A percentile compares a stretch with the other conserved stretches of the same genome.
Conservation (phyloP, 371 early-diverging fungal species). For the Neoconidiobolus thromboides region DNA sequence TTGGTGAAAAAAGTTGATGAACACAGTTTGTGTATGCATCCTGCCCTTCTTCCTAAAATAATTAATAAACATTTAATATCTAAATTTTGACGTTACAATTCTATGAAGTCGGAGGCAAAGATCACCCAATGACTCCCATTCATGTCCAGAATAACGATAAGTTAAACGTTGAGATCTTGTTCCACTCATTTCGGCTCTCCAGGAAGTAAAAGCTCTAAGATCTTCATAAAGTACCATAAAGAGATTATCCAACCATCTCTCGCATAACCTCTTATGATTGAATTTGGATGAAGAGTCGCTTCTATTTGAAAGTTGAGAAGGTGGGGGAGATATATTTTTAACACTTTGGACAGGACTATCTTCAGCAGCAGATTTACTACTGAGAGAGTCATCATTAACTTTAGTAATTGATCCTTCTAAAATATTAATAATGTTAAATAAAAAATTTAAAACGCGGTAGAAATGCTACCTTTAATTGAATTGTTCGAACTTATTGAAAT, state of each 20-base stretch:
- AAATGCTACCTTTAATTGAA: too few species aligned
- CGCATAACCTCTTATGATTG: constrained; percentile 77
- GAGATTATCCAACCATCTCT: constrained; percentile 94
- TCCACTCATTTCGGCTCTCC: constrained; percentile 48
- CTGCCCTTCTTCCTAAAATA: constrained; percentile 52
- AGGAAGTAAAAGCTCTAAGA: constrained; percentile 77
- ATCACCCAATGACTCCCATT: constrained; percentile 93
- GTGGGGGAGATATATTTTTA: background rate
- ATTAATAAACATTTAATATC: background rate
- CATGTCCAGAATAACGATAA: constrained; percentile 76
- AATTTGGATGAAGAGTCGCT: background rate
- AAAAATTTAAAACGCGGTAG: too few species aligned
- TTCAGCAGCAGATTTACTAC: too few species aligned
- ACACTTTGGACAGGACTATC: too few species aligned
- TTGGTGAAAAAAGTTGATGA: constrained; percentile 74
- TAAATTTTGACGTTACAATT: constrained; percentile 18
- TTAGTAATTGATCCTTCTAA: too few species aligned
- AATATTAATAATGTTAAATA: too few species aligned
- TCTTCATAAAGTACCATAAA: constrained; percentile 96
- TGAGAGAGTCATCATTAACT: too few species aligned
- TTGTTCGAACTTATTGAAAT: too few species aligned
- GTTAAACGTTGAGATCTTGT: constrained; percentile 49
- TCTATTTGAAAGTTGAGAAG: background rate
- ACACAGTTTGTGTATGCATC: constrained; percentile 75
- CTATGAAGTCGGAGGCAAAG: constrained; percentile 70